These are phyloP conservation scores for Heritiera fomes DNA, from an alignment of 345 rosid genomes.

Conservation along the genomic window DNA sequence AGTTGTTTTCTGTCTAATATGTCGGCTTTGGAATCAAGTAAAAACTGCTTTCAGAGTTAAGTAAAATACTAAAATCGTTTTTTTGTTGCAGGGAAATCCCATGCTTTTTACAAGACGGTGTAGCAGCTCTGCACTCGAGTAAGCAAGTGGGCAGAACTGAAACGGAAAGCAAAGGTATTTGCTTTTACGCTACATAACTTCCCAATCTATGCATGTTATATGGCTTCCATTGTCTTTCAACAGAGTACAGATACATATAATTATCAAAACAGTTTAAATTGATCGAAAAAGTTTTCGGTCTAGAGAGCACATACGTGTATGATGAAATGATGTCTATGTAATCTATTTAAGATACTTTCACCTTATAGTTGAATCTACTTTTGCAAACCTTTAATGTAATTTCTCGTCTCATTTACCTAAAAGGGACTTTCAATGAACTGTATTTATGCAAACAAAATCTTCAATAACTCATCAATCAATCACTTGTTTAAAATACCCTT, in stretches of 20 bases:
- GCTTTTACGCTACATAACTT: slow-evolving; percentile 1
- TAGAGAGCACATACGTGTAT: not conserved
- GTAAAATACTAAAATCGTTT: not conserved
- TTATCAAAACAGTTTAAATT: not conserved
- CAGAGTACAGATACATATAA: not conserved
- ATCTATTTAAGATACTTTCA: not conserved
- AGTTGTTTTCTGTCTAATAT: not conserved
- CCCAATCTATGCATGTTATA: not conserved
- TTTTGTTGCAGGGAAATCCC: slow-evolving; percentile 79
- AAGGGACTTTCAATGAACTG: not conserved
- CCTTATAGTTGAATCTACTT: not conserved
- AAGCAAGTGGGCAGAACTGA: slow-evolving; percentile 90
- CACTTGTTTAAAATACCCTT: not conserved
- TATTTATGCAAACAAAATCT: not conserved
- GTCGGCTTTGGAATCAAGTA: not conserved
- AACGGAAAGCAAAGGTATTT: slow-evolving; percentile 85
- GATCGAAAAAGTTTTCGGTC: not conserved
- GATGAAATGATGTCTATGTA: not conserved
- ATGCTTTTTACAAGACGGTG: slow-evolving; percentile 98
- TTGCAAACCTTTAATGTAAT: not conserved
- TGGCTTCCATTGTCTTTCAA: not conserved
- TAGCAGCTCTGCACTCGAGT: slow-evolving; percentile 98
- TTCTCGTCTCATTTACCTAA: not conserved
- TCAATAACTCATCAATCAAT: not conserved
- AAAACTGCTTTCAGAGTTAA: not conserved